Evolutionary conservation across 2,329 filamentous ascomycete species (phyloP).

Genomic region (Fusarium sp.): DNA sequence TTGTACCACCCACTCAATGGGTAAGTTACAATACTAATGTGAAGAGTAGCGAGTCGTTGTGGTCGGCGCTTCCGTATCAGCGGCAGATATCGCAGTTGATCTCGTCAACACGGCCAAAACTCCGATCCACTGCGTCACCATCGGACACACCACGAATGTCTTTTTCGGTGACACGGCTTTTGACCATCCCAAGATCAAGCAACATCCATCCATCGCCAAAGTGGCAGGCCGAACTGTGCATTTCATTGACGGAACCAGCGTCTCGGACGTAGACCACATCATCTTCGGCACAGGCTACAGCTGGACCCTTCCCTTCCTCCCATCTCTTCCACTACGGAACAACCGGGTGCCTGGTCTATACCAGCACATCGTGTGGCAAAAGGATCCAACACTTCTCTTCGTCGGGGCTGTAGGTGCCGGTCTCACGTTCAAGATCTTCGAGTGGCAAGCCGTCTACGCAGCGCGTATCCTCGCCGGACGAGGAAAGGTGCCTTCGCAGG

Average conservation of each 20-base stretch:
- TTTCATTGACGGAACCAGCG: slow-evolving; percentile 67
- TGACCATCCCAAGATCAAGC: slow-evolving; percentile 66
- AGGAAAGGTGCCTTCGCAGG: slow-evolving; percentile 61
- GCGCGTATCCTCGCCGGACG: slow-evolving; percentile 70
- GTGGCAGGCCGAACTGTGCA: slow-evolving; percentile 64
- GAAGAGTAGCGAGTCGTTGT: slow-evolving; percentile 66
- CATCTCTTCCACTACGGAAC: slow-evolving; percentile 63
- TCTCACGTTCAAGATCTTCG: slow-evolving; percentile 76
- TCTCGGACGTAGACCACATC: slow-evolving; percentile 69
- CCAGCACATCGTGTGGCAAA: slow-evolving; percentile 68
- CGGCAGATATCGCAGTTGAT: slow-evolving; percentile 71
- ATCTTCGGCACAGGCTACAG: slow-evolving; percentile 77
- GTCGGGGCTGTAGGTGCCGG: slow-evolving; percentile 69
- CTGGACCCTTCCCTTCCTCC: slow-evolving; percentile 73
- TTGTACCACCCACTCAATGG: accelerated
- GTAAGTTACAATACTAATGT: background rate
- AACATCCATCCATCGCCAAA: slow-evolving; percentile 62
- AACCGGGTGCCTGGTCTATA: slow-evolving; percentile 69
- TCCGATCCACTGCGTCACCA: slow-evolving; percentile 65
- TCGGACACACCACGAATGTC: slow-evolving; percentile 62
- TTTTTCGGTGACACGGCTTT: slow-evolving; percentile 73
- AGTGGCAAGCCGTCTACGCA: slow-evolving; percentile 75
- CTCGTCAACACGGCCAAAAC: slow-evolving; percentile 60
- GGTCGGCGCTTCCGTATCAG: slow-evolving; percentile 75
- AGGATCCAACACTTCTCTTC: slow-evolving; percentile 69